Conservation (phyloP, 1,284 basidiomycete genomes). For the Ceratobasidium sp. region DNA sequence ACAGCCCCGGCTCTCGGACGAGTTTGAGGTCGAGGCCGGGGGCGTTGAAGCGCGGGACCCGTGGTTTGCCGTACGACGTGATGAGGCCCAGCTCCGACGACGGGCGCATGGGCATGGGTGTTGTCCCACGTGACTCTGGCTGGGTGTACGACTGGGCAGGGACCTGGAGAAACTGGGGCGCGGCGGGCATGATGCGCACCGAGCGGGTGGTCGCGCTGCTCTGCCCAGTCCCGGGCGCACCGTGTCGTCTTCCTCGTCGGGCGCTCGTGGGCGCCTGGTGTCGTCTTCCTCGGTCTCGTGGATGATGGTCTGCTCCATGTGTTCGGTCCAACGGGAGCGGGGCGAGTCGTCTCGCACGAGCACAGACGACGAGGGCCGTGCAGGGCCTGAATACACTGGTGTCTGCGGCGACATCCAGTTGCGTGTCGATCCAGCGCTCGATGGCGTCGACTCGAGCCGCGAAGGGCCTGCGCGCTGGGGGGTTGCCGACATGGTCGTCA, state of each 20-base stretch:
- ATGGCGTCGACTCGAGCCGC: slow-evolving; percentile 3
- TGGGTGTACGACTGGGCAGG: slow-evolving; percentile 13
- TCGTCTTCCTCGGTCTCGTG: slow-evolving; percentile 3
- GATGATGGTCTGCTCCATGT: slow-evolving; percentile 13
- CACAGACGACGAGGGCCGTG: slow-evolving; percentile 7
- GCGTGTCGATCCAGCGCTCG: neutral
- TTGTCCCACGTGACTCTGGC: slow-evolving; percentile 28
- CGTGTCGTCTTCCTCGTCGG: slow-evolving; percentile 18
- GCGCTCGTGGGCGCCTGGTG: neutral
- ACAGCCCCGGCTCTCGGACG: slow-evolving; percentile 63
- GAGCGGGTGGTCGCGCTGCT: slow-evolving; percentile 11
- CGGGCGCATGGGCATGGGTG: slow-evolving; percentile 29
- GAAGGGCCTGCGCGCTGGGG: slow-evolving; percentile 9
- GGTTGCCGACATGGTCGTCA: slow-evolving; percentile 7
- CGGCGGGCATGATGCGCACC: slow-evolving; percentile 27
- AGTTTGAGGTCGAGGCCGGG: slow-evolving; percentile 68
- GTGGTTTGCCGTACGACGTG: slow-evolving; percentile 8
- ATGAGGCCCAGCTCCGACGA: slow-evolving; percentile 29
- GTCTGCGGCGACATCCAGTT: slow-evolving; percentile 19
- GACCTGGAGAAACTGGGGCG: neutral
- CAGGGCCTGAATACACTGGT: slow-evolving; percentile 13
- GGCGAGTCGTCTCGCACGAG: neutral
- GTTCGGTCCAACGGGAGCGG: slow-evolving; percentile 26
- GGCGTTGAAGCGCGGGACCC: slow-evolving; percentile 64
- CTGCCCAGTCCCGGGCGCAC: slow-evolving; percentile 21